Evolutionary conservation across 306 rosid species (phyloP).

Genomic region (Argentina anserina): DNA sequence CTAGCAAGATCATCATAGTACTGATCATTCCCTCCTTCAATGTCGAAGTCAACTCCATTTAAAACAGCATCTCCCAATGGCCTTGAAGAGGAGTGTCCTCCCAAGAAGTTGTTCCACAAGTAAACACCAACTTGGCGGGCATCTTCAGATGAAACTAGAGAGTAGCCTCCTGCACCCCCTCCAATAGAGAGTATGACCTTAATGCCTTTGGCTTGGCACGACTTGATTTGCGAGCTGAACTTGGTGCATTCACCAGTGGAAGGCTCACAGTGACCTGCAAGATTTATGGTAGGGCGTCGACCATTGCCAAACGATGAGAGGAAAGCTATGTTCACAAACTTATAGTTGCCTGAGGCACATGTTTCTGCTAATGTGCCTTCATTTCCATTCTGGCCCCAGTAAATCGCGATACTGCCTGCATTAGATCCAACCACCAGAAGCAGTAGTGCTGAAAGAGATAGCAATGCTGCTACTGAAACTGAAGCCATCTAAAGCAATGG

Average conservation of each 20-base stretch:
- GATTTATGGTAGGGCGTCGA: slow-evolving; percentile 20
- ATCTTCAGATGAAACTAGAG: slow-evolving; percentile 31
- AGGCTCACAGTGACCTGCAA: slow-evolving; percentile 32
- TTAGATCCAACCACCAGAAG: background rate
- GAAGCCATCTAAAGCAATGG: slow-evolving; percentile 2
- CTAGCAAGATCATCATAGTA: slow-evolving; percentile 32
- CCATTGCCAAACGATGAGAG: slow-evolving; percentile 26
- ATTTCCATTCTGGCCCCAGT: slow-evolving; percentile 30
- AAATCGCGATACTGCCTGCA: slow-evolving; percentile 29
- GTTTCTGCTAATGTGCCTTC: slow-evolving; percentile 31
- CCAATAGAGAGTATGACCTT: slow-evolving; percentile 38
- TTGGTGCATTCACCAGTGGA: slow-evolving; percentile 6
- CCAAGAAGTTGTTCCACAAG: slow-evolving; percentile 37
- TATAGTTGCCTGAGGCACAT: slow-evolving; percentile 29
- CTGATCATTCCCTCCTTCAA: slow-evolving; percentile 12
- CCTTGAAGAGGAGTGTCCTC: slow-evolving; percentile 24
- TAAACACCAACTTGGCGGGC: slow-evolving; percentile 22
- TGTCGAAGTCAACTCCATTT: slow-evolving; percentile 40
- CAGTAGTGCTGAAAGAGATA: background rate
- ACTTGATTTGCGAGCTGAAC: slow-evolving; percentile 24
- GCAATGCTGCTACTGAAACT: slow-evolving; percentile 1
- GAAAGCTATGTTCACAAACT: slow-evolving; percentile 32
- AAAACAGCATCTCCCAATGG: slow-evolving; percentile 36
- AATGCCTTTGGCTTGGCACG: slow-evolving; percentile 28
- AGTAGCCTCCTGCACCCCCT: slow-evolving; percentile 22